phyloP scores from a whole-genome alignment of 805 yeast genomes.

The Kodamaea neixiangensis region DNA sequence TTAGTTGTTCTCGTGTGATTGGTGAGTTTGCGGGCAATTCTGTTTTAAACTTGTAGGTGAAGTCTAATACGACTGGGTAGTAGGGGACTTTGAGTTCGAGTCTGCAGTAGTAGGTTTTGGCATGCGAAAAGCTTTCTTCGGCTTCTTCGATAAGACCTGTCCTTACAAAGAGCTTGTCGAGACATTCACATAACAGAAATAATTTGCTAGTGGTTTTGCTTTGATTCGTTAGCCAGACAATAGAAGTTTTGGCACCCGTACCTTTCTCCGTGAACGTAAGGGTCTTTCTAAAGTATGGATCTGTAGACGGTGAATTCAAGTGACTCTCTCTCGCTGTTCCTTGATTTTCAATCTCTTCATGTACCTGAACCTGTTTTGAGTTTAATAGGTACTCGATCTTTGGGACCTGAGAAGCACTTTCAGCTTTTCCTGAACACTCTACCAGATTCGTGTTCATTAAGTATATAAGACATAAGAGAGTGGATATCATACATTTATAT shows the following conservation, averaged over 20 bases:
- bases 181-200: neutral
- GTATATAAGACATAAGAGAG: neutral
- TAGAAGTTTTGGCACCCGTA: neutral
- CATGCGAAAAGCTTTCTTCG: neutral
- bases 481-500: neutral
- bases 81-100: conserved; percentile 9
- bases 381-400: too few species aligned
- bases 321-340: neutral
- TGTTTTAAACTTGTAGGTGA: conserved; percentile 5
- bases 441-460: too few species aligned
- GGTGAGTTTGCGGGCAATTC: neutral
- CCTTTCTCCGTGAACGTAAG: neutral
- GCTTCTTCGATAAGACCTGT: neutral
- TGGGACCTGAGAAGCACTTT: neutral
- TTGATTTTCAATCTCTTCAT: neutral
- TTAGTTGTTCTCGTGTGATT: conserved; percentile 7
- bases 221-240: neutral
- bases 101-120: conserved; percentile 14
- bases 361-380: neutral
- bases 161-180: neutral
- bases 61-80: neutral
- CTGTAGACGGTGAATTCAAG: neutral
- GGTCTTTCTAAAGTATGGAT: neutral
- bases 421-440: too few species aligned
- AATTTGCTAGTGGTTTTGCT: neutral